Conservation (phyloP, 768 basidiomycete genomes). For the Cystobasidium ongulense region DNA sequence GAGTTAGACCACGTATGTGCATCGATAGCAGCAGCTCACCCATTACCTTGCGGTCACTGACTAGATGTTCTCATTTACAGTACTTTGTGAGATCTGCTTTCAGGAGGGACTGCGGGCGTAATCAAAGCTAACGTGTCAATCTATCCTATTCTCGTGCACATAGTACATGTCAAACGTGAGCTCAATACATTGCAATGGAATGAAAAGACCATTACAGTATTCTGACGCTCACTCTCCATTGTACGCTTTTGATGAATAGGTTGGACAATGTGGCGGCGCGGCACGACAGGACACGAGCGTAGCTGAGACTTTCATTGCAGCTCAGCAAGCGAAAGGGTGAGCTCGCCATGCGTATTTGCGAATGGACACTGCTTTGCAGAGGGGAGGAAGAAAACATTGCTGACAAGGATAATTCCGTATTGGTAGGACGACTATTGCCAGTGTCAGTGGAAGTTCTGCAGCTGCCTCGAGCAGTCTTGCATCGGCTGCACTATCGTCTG, state of each 20-base stretch:
- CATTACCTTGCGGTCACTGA: too few species aligned
- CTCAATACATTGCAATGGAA: neutral
- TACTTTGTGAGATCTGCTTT: neutral
- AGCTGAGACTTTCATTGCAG: neutral
- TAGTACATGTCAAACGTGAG: constrained; percentile 23
- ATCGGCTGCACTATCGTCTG: neutral
- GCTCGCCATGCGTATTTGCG: too few species aligned
- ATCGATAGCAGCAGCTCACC: too few species aligned
- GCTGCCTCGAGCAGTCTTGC: neutral
- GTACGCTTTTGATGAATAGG: neutral
- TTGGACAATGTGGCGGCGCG: neutral
- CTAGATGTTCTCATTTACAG: neutral
- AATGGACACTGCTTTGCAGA: too few species aligned
- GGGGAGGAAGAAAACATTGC: too few species aligned
- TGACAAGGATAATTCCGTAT: too few species aligned
- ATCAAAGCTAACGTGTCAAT: neutral
- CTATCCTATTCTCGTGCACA: neutral
- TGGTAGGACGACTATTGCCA: neutral
- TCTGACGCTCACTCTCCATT: too few species aligned
- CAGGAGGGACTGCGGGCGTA: too few species aligned
- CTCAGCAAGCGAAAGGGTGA: neutral
- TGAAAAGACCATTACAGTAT: too few species aligned
- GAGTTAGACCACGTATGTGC: constrained; percentile 1
- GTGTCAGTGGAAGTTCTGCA: neutral
- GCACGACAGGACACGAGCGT: neutral